phyloP scores from a whole-genome alignment of 768 basidiomycete species.

The Kwoniella dejecticola region DNA sequence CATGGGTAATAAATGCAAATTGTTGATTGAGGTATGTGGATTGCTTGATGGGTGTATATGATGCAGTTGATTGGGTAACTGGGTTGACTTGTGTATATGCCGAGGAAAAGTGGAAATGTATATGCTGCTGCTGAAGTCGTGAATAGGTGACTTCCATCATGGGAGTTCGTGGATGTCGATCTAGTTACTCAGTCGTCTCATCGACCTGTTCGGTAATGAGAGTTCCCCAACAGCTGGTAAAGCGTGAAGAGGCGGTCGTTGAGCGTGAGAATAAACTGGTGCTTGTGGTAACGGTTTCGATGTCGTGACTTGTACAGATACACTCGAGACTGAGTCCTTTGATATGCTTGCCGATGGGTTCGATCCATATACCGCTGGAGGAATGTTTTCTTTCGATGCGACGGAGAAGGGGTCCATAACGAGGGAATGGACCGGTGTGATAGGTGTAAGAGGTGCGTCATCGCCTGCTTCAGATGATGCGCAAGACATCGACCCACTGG shows the following conservation, averaged over 20 bases:
- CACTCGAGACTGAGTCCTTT: constrained; percentile 21
- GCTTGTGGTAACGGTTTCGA: constrained; percentile 21
- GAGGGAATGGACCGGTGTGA: constrained; percentile 46
- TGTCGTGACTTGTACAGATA: constrained; percentile 1
- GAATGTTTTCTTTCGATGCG: constrained; percentile 52
- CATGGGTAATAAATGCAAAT: no score
- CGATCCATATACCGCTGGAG: constrained; percentile 30
- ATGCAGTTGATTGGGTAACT: no score
- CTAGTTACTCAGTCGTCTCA: constrained; percentile 40
- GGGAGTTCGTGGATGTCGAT: no score
- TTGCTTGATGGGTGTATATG: no score
- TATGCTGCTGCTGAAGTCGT: no score
- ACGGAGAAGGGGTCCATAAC: constrained; percentile 39
- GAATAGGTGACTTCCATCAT: no score
- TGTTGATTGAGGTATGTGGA: no score
- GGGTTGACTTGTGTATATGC: no score
- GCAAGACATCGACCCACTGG: constrained; percentile 46
- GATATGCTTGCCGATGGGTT: constrained; percentile 20
- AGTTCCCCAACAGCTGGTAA: constrained; percentile 30
- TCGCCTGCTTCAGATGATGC: constrained; percentile 52
- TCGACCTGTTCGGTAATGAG: constrained; percentile 31
- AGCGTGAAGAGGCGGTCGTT: constrained; percentile 32
- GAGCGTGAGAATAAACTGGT: constrained; percentile 18
- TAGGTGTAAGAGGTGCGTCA: constrained; percentile 51
- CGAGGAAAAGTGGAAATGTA: no score